These are phyloP conservation scores for Trametes maxima DNA, from an alignment of 768 basidiomycete genomes.

Conservation along the genomic window DNA sequence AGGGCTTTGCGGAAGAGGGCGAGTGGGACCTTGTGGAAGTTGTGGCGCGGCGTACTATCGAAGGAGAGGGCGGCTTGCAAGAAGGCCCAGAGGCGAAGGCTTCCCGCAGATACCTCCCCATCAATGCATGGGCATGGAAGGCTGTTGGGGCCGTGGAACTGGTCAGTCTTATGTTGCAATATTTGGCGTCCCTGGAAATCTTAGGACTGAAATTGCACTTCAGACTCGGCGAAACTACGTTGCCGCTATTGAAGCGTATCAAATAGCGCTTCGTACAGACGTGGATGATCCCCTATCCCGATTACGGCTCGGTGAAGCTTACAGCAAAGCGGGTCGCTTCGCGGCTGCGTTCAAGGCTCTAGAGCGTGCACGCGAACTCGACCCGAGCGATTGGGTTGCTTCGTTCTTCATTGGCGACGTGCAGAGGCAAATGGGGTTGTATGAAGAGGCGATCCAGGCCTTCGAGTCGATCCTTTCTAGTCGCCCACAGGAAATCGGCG, in stretches of 20 bases:
- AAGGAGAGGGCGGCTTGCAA: constrained; percentile 84
- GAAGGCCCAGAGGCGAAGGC: constrained; percentile 41
- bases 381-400: constrained; percentile 82
- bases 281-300: constrained; percentile 80
- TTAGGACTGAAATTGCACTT: not conserved
- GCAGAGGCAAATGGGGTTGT: constrained; percentile 74
- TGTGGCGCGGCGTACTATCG: constrained; percentile 89
- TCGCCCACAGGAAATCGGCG: constrained; percentile 70
- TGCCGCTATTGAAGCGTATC: constrained; percentile 80
- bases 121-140: constrained; percentile 98
- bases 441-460: constrained; percentile 69
- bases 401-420: constrained; percentile 84
- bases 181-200: not conserved
- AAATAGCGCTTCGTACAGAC: constrained; percentile 81
- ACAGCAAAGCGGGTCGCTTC: constrained; percentile 84
- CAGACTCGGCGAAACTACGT: constrained; percentile 71
- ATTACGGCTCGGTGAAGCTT: constrained; percentile 91
- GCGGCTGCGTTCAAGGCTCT: constrained; percentile 90
- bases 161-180: constrained; percentile 46
- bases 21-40: constrained; percentile 97
- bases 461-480: constrained; percentile 58
- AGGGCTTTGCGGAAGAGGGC: constrained; percentile 87
- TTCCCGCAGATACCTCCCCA: constrained; percentile 61
- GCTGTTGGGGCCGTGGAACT: constrained; percentile 90
- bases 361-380: constrained; percentile 67